Base-by-base conservation (phyloP, 2,329 filamentous ascomycete genomes). In the Knufia petricola region DNA sequence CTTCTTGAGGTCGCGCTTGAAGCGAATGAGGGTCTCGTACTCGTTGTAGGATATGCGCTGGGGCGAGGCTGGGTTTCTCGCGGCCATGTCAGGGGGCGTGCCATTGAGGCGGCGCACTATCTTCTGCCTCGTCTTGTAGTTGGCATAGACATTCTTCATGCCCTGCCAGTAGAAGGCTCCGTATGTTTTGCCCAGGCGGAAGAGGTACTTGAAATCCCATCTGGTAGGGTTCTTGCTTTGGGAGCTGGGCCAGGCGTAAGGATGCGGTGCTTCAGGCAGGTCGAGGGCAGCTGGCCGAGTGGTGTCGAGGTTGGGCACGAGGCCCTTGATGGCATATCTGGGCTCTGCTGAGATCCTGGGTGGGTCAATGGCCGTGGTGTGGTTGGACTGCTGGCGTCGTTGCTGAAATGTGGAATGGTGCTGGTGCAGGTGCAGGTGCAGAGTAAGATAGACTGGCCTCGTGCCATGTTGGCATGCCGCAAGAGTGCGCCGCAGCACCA, bases 101-200 rank as follows among this genome's bases (percentile, higher is more conserved):
- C 44, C 32, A 9, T 28, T 12, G 3, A 48, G 23, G 17, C 38
- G 20, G 24, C 21, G 7, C 23, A 10, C 20, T 17, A 50, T 46
- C 13, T 36, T n/a, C 12, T 37, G 21, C 24, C 30, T 38, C 13
- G 30, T 39, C 17, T 44, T 44, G 23, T 26, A 40, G 55, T 94
- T 95, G 51, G 71, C 68, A 63, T 79, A 81, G 45, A 94, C 81
- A 58, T 84, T 80, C 61, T 81, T 81, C 26, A 95, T 67, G 15
- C 89, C 90, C 1, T 79, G 75, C 68, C 92, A 94, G 79, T 95
- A 96, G 76, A 96, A 96, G 30, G 67, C 66, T 8, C 84, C 65
- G 66, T 94, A 95, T 45, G 84, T 79, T 63, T 84, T 84, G 53
- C 87, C 90, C 23, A 82, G 68, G 37, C 67, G 63, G 60, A 78